phyloP scores from a whole-genome alignment of 441 rosid species.

The Eutrema salsugineum region DNA sequence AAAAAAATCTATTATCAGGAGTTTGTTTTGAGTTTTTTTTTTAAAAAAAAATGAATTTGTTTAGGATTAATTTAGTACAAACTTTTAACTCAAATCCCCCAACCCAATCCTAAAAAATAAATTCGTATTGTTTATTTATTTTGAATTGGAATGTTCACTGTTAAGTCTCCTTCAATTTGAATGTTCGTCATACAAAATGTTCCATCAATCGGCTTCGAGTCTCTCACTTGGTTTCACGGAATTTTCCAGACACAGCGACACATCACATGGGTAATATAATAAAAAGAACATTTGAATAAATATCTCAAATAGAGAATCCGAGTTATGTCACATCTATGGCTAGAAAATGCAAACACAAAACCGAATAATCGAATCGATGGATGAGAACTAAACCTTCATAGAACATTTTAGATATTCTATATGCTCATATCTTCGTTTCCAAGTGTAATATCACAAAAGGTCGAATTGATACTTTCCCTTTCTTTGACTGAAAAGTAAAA shows the following conservation, averaged over 20 bases:
- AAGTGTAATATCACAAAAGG: background rate
- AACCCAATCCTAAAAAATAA: background rate
- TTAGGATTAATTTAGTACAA: too few species aligned
- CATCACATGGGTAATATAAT: background rate
- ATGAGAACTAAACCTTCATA: background rate
- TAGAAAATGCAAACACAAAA: background rate
- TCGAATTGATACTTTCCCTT: background rate
- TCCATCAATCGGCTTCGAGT: background rate
- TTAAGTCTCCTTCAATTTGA: background rate
- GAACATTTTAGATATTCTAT: background rate
- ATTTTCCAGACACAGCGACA: background rate
- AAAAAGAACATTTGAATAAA: background rate
- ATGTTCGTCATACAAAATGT: background rate
- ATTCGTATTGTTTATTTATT: background rate
- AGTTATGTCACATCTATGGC: conserved; percentile 1
- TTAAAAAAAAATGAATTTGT: too few species aligned
- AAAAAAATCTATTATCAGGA: too few species aligned
- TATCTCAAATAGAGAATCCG: background rate
- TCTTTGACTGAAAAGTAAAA: background rate
- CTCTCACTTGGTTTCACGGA: background rate
- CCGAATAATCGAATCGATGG: background rate
- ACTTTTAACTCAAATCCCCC: too few species aligned
- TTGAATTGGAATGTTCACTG: background rate
- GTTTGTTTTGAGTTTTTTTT: too few species aligned
- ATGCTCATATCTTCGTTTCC: background rate